phyloP scores from a whole-genome alignment of 345 rosid species.

The Cardamine occulta region DNA sequence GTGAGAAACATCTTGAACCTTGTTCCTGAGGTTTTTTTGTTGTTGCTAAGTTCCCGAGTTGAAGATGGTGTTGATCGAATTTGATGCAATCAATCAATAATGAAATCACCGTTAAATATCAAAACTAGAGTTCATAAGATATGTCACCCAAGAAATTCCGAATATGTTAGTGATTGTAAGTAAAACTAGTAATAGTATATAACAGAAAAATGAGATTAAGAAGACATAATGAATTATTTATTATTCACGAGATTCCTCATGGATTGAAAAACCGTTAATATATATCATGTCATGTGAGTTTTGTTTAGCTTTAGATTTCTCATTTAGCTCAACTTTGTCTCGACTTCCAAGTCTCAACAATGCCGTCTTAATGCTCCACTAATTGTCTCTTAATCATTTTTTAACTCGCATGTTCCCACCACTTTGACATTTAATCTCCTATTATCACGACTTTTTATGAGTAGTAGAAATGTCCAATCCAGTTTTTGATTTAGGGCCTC shows the following conservation, averaged over 20 bases:
- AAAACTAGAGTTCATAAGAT: background rate
- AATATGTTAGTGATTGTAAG: background rate
- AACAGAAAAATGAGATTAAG: background rate
- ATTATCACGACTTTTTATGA: conserved; percentile 19
- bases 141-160: background rate
- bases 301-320: conserved; percentile 22
- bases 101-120: conserved; percentile 10
- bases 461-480: background rate
- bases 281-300: conserved; percentile 14
- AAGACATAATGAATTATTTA: background rate
- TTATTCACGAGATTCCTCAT: conserved; percentile 25
- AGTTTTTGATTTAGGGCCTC: background rate
- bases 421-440: conserved; percentile 28
- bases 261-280: conserved; percentile 22
- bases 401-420: conserved; percentile 40
- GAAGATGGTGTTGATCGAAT: conserved; percentile 56
- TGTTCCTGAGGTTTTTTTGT: too few species aligned
- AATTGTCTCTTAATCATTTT: conserved; percentile 17
- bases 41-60: background rate
- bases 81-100: conserved; percentile 30
- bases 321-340: conserved; percentile 29
- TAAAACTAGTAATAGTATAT: too few species aligned
- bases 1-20: too few species aligned
- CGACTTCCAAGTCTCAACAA: conserved; percentile 17
- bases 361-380: conserved; percentile 39